These are phyloP conservation scores for Fonsecaea erecta DNA, from an alignment of 2,329 filamentous ascomycete genomes.

Conservation along the genomic window DNA sequence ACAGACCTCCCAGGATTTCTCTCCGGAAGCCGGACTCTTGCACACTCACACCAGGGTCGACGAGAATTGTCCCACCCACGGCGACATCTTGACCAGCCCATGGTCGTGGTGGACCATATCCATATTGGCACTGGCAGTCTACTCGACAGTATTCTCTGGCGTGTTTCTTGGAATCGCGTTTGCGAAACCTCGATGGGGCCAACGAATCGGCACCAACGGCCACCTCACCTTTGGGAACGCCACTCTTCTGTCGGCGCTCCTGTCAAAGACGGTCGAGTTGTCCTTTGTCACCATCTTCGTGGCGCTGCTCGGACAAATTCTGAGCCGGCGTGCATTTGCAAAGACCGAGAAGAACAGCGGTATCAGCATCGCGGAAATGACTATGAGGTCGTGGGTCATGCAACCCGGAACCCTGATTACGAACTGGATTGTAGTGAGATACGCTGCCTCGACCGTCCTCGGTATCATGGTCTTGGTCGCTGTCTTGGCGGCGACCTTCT, in stretches of 20 bases:
- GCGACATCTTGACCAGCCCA: conserved; percentile 32
- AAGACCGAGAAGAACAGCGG: conserved; percentile 59
- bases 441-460: conserved; percentile 65
- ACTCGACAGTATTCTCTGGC: conserved; percentile 45
- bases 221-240: conserved; percentile 66
- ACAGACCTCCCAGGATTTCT: conserved; percentile 10
- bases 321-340: conserved; percentile 71
- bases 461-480: conserved; percentile 68
- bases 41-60: conserved; percentile 9
- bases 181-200: conserved; percentile 66
- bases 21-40: conserved; percentile 12
- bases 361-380: conserved; percentile 75
- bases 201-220: conserved; percentile 58
- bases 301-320: conserved; percentile 72
- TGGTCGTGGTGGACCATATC: conserved; percentile 40
- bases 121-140: conserved; percentile 46
- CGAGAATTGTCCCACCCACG: conserved; percentile 42
- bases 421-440: conserved; percentile 67
- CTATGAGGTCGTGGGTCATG: conserved; percentile 76
- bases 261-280: conserved; percentile 78
- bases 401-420: conserved; percentile 75
- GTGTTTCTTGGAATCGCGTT: conserved; percentile 70
- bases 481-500: conserved; percentile 70
- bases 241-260: conserved; percentile 67
- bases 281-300: conserved; percentile 79